Conservation (phyloP, 192 early-diverging fungal genomes). For the Ramicandelaber brevisporus region DNA sequence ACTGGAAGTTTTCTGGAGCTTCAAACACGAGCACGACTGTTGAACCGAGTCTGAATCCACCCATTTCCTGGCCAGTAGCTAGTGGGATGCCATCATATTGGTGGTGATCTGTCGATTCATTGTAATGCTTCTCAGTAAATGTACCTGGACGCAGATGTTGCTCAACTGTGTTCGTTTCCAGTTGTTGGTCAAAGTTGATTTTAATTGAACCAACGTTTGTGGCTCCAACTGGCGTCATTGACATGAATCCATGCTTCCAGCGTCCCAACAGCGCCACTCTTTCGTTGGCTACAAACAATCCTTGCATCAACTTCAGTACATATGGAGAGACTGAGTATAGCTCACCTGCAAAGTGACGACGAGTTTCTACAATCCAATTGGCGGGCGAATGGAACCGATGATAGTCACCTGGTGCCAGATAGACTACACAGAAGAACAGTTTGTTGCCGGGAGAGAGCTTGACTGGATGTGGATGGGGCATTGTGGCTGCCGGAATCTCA, state of each 20-base stretch:
- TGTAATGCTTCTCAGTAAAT: constrained; percentile 47
- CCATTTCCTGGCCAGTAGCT: constrained; percentile 64
- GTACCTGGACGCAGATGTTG: constrained; percentile 30
- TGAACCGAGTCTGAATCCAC: constrained; percentile 84
- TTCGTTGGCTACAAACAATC: constrained; percentile 93
- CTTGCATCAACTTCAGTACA: constrained; percentile 54
- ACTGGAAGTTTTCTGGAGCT: constrained; percentile 64
- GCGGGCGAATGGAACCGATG: constrained; percentile 96
- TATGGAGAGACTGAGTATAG: constrained; percentile 86
- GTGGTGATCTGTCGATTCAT: constrained; percentile 25
- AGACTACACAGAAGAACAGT: constrained; percentile 79
- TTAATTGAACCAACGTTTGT: constrained; percentile 95
- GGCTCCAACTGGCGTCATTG: constrained; percentile 88
- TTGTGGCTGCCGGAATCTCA: constrained; percentile 15
- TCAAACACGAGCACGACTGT: constrained; percentile 96
- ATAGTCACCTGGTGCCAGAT: constrained; percentile 95
- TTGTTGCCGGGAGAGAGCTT: constrained; percentile 32
- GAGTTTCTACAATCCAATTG: constrained; percentile 69
- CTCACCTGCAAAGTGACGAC: constrained; percentile 89
- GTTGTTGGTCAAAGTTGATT: constrained; percentile 74
- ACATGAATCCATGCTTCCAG: constrained; percentile 87
- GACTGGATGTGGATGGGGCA: too few species aligned
- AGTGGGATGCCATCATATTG: constrained; percentile 37
- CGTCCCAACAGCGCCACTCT: constrained; percentile 76
- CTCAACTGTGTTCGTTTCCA: constrained; percentile 38